Conservation (phyloP, 2,329 filamentous ascomycete species). For the Tolypocladium album region DNA sequence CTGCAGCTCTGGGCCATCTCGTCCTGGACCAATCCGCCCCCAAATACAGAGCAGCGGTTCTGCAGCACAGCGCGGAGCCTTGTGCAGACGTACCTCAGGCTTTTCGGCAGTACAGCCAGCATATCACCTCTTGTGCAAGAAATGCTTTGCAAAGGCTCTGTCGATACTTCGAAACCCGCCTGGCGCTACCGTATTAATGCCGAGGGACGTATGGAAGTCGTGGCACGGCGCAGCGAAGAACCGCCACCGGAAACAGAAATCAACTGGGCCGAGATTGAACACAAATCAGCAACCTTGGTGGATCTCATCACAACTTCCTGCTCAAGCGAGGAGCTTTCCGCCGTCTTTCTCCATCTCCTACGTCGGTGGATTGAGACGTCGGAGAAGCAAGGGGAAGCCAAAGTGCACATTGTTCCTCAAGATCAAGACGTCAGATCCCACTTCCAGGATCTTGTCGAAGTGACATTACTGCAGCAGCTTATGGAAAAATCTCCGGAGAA, state of each 20-base stretch:
- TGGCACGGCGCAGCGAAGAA: slow-evolving; percentile 16
- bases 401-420: slow-evolving; percentile 15
- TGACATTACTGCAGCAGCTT: slow-evolving; percentile 54
- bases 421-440: slow-evolving; percentile 27
- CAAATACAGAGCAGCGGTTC: slow-evolving; percentile 24
- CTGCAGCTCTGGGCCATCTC: slow-evolving; percentile 53
- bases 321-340: slow-evolving; percentile 44
- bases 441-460: slow-evolving; percentile 39
- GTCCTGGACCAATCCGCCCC: slow-evolving; percentile 32
- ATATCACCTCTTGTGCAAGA: slow-evolving; percentile 39
- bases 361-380: slow-evolving; percentile 40
- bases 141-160: slow-evolving; percentile 43
- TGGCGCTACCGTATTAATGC: slow-evolving; percentile 43
- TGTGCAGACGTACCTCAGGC: slow-evolving; percentile 44
- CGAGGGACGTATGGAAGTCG: slow-evolving; percentile 41
- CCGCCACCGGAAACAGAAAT: slow-evolving; percentile 13
- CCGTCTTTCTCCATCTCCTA: slow-evolving; percentile 50
- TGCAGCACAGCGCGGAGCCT: slow-evolving; percentile 36
- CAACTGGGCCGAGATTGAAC: slow-evolving; percentile 33
- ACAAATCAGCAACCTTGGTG: slow-evolving; percentile 36
- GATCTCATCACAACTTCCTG: slow-evolving; percentile 37
- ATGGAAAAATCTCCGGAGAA: slow-evolving; percentile 53
- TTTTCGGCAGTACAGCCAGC: slow-evolving; percentile 41
- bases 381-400: slow-evolving; percentile 12
- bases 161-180: slow-evolving; percentile 12